Conservation (phyloP, 805 yeast genomes). For the Hanseniaspora jakobsenii region DNA sequence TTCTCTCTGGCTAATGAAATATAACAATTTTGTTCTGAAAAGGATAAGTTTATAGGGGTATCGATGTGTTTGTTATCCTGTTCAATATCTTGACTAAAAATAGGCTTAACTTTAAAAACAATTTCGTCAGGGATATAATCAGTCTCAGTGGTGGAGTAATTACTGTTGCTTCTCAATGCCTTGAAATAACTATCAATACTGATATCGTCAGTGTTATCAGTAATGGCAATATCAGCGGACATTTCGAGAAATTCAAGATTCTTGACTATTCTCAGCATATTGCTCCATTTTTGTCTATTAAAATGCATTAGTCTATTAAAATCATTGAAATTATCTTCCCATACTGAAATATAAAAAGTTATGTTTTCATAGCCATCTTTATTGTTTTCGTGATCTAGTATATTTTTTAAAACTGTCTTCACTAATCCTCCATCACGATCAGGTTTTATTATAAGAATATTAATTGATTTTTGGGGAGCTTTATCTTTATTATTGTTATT, state of each 20-base stretch:
- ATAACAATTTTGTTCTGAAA: not conserved
- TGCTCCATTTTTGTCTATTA: not conserved
- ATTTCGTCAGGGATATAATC: slow-evolving; percentile 4
- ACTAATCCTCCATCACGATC: not conserved
- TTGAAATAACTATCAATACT: not conserved
- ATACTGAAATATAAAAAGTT: not conserved
- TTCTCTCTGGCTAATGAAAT: slow-evolving; percentile 10
- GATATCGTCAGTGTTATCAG: not conserved
- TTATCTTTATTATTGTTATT: too few species aligned
- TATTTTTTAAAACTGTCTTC: not conserved
- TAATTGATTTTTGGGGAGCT: not conserved
- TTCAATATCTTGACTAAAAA: not conserved
- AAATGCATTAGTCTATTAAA: not conserved
- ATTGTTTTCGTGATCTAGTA: not conserved
- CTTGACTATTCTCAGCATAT: not conserved
- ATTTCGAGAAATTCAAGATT: not conserved
- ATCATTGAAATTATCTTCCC: not conserved
- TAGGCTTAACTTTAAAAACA: slow-evolving; percentile 6
- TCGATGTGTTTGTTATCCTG: too few species aligned
- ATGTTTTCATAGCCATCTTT: not conserved
- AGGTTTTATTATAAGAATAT: not conserved
- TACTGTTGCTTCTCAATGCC: not conserved
- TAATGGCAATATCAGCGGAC: not conserved
- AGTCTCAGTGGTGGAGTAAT: not conserved
- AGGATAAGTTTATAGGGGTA: not conserved